A percentile compares a stretch with the other conserved stretches of the same genome.
Evolutionary conservation across 768 basidiomycete species (phyloP).

Genomic region (Pholiota conissans): DNA sequence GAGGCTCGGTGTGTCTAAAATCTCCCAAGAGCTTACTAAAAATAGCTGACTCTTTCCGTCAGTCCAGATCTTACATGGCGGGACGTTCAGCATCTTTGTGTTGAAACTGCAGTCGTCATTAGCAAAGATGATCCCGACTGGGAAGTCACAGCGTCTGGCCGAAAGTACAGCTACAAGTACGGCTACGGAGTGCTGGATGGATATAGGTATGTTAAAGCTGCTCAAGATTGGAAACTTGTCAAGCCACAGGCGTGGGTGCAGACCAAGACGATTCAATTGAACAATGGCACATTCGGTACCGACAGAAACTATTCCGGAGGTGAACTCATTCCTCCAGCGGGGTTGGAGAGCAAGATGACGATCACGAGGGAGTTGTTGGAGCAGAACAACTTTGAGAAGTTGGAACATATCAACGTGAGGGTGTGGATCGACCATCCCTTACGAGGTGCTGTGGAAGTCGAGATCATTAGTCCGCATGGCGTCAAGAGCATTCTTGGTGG

Average conservation of each 20-base stretch:
- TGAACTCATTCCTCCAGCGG: slow-evolving; percentile 60
- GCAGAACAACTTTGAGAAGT: slow-evolving; percentile 75
- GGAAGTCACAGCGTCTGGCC: slow-evolving; percentile 76
- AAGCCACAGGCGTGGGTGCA: slow-evolving; percentile 94
- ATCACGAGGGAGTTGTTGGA: slow-evolving; percentile 67
- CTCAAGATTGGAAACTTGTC: slow-evolving; percentile 80
- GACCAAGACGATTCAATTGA: slow-evolving; percentile 68
- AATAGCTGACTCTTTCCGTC: background rate
- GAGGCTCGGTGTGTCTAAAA: slow-evolving; percentile 64
- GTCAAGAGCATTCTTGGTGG: slow-evolving; percentile 83
- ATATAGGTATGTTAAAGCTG: slow-evolving; percentile 76
- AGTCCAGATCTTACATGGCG: slow-evolving; percentile 97
- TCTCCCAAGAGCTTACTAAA: slow-evolving; percentile 1
- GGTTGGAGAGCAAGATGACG: slow-evolving; percentile 62
- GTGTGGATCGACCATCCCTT: slow-evolving; percentile 91
- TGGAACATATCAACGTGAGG: slow-evolving; percentile 91
- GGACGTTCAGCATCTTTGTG: slow-evolving; percentile 89
- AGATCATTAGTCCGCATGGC: slow-evolving; percentile 81
- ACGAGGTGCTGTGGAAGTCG: slow-evolving; percentile 93
- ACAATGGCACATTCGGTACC: slow-evolving; percentile 56
- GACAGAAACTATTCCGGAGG: slow-evolving; percentile 62
- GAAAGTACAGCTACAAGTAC: slow-evolving; percentile 83
- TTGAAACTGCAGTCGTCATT: slow-evolving; percentile 73
- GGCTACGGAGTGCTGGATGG: slow-evolving; percentile 91
- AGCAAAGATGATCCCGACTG: slow-evolving; percentile 93